A percentile compares a stretch with the other conserved stretches of the same genome.
These are phyloP conservation scores for Erodium trifolium DNA, from an alignment of 441 rosid genomes.

Conservation along the genomic window DNA sequence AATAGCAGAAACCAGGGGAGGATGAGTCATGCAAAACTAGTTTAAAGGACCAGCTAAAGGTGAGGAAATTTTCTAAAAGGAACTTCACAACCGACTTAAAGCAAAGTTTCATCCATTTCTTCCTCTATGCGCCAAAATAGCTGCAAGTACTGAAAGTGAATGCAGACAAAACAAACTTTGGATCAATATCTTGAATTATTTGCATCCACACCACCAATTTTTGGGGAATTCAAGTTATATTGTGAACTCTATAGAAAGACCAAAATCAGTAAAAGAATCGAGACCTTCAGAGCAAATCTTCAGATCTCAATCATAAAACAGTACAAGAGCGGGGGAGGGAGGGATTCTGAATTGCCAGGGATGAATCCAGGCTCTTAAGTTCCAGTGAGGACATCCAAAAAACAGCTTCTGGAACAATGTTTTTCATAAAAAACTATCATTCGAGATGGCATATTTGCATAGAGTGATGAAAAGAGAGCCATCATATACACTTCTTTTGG, in stretches of 20 bases:
- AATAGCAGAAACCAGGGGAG: neutral
- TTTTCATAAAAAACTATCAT: constrained; percentile 1
- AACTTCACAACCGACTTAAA: constrained; percentile 12
- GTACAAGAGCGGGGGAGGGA: neutral
- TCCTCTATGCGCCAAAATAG: neutral
- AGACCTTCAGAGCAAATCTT: neutral
- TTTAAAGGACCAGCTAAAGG: constrained; percentile 3
- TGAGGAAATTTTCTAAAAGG: constrained; percentile 12
- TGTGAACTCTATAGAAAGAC: neutral
- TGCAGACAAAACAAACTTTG: neutral
- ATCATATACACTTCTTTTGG: neutral
- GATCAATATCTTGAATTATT: neutral
- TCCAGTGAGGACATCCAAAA: neutral
- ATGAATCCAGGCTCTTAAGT: neutral
- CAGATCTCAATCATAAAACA: neutral
- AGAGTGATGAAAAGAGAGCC: neutral
- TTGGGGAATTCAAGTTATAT: neutral
- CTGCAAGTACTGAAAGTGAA: neutral
- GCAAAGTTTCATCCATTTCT: constrained; percentile 11
- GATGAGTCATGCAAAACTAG: neutral
- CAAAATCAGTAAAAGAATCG: neutral
- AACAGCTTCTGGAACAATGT: neutral
- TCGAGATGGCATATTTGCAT: neutral
- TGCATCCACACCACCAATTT: neutral
- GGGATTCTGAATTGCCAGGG: neutral